phyloP scores from a whole-genome alignment of 176 grass and related monocot species.

The Musa itinerans region DNA sequence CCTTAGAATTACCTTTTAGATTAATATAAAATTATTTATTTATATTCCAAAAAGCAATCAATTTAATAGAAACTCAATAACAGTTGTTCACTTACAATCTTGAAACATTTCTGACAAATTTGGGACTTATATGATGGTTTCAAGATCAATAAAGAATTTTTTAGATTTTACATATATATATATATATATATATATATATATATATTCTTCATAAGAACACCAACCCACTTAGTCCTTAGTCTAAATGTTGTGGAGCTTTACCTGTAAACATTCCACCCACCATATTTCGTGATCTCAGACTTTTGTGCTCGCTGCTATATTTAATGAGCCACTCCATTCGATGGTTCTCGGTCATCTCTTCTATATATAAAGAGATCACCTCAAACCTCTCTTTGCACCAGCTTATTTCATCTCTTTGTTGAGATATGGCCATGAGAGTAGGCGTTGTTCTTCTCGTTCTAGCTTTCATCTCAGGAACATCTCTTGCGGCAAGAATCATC shows the following conservation, averaged over 20 bases:
- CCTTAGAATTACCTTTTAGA: no score
- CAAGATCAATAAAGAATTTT: no score
- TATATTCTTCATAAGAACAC: no score
- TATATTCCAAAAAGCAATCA: no score
- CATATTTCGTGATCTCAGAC: neutral
- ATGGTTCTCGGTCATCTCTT: neutral
- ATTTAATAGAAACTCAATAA: no score
- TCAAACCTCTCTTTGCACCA: neutral
- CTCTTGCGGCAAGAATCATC: conserved; percentile 38
- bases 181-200: no score
- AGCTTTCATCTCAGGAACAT: conserved; percentile 18
- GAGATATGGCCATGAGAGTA: conserved; percentile 6
- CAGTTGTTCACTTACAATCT: no score
- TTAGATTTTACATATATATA: no score
- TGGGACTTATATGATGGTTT: no score
- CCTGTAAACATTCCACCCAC: neutral
- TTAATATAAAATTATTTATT: no score
- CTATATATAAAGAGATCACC: conserved; percentile 10
- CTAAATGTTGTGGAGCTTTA: conserved; percentile 1
- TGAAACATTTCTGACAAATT: no score
- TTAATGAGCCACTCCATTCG: neutral
- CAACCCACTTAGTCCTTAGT: neutral
- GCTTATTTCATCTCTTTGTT: neutral
- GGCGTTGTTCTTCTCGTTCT: neutral
- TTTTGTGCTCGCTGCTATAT: neutral